These are phyloP conservation scores for Phytophthora cactorum DNA, from an alignment of 352 stramenopile species.

Conservation along the genomic window DNA sequence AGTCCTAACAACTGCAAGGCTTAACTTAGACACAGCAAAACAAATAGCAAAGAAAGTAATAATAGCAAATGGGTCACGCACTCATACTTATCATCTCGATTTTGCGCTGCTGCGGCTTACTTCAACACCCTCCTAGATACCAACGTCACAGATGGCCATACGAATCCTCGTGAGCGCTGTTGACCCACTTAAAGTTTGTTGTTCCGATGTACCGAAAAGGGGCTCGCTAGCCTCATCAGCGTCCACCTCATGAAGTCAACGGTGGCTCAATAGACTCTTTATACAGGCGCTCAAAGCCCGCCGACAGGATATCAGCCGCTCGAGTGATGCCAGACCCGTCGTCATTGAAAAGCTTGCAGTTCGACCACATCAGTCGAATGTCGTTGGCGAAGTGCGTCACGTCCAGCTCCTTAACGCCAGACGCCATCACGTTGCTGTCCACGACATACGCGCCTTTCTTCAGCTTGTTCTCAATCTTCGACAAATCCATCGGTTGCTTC, in stretches of 20 bases:
- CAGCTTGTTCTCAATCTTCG: slow-evolving; percentile 74
- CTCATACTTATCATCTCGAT: slow-evolving; percentile 32
- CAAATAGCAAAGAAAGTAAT: slow-evolving; percentile 17
- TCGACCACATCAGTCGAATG: slow-evolving; percentile 82
- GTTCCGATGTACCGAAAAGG: slow-evolving; percentile 16
- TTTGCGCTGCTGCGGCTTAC: slow-evolving; percentile 20
- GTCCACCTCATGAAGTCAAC: slow-evolving; percentile 25
- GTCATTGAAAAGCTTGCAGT: slow-evolving; percentile 89
- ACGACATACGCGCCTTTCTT: slow-evolving; percentile 61
- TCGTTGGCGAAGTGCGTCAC: slow-evolving; percentile 69
- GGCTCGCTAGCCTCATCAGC: slow-evolving; percentile 1
- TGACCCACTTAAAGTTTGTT: slow-evolving; percentile 9
- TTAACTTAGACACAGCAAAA: slow-evolving; percentile 31
- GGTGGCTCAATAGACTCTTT: slow-evolving; percentile 49
- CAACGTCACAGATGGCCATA: slow-evolving; percentile 25
- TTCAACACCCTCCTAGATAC: slow-evolving; percentile 27
- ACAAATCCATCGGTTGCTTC: slow-evolving; percentile 85
- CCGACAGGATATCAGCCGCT: slow-evolving; percentile 69
- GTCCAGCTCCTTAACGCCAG: slow-evolving; percentile 50
- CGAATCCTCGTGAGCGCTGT: slow-evolving; percentile 8
- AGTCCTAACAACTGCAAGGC: slow-evolving; percentile 9
- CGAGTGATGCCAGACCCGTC: slow-evolving; percentile 81
- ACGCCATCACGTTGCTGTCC: slow-evolving; percentile 37
- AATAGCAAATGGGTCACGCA: slow-evolving; percentile 30
- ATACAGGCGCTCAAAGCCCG: slow-evolving; percentile 70